Percentiles rank a stretch among this genome's conserved stretches.
Evolutionary conservation across 1,139 yeast species (phyloP).

Genomic region (Geotrichum europaeum): DNA sequence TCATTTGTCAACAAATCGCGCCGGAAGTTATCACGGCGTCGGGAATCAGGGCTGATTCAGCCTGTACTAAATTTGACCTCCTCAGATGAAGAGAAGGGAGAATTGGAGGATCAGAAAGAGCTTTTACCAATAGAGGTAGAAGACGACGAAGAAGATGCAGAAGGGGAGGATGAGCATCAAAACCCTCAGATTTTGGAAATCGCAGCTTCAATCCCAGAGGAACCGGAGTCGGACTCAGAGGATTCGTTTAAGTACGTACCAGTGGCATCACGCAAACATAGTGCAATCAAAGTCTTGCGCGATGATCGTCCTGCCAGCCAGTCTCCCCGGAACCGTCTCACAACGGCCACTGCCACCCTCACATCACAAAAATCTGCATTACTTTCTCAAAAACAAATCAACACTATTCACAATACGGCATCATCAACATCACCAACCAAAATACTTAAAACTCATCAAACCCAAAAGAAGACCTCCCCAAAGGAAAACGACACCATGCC

Average conservation of each 20-base stretch:
- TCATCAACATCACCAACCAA: not conserved
- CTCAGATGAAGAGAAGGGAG: not conserved
- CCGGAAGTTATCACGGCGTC: not conserved
- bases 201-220: not conserved
- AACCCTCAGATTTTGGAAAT: not conserved
- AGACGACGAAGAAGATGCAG: not conserved
- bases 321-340: not conserved
- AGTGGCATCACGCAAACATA: not conserved
- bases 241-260: not conserved
- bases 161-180: not conserved
- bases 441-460: not conserved
- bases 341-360: not conserved
- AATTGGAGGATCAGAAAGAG: not conserved
- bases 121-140: not conserved
- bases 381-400: conserved; percentile 5
- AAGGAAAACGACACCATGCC: conserved; percentile 21
- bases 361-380: conserved; percentile 3
- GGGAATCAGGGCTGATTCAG: conserved; percentile 10
- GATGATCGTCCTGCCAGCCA: not conserved
- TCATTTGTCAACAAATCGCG: not conserved
- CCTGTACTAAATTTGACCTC: not conserved
- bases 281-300: not conserved
- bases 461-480: conserved; percentile 18
- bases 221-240: conserved; percentile 6
- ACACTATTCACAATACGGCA: not conserved